Percentiles rank a stretch among this genome's conserved stretches.
phyloP scores from a whole-genome alignment of 495 filamentous ascomycete species.

The Aspergillus saccharolyticus region DNA sequence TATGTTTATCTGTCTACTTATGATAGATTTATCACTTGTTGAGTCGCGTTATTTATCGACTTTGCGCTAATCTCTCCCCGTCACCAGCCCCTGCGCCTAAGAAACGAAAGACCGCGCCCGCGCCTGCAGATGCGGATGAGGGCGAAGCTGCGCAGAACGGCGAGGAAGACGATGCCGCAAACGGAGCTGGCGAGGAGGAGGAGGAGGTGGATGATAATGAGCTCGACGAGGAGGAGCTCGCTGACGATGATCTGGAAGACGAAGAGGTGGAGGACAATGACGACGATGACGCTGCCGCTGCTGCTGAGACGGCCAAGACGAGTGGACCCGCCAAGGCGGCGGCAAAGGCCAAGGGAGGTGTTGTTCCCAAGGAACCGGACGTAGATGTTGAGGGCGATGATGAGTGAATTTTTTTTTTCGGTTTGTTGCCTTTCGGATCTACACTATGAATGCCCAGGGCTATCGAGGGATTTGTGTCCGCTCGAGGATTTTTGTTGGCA shows the following conservation, averaged over 20 bases:
- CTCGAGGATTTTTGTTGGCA: too few species aligned
- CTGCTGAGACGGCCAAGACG: conserved; percentile 30
- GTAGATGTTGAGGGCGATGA: conserved; percentile 40
- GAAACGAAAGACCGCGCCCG: conserved; percentile 22
- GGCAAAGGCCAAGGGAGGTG: conserved; percentile 37
- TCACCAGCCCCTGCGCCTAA: conserved; percentile 23
- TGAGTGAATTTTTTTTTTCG: background rate
- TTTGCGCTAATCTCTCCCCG: background rate
- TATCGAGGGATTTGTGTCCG: too few species aligned
- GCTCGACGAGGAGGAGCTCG: conserved; percentile 32
- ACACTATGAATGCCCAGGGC: too few species aligned
- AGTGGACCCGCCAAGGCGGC: conserved; percentile 42
- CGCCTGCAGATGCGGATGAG: conserved; percentile 21
- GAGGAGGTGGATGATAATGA: conserved; percentile 32
- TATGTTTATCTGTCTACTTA: too few species aligned
- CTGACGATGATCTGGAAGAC: conserved; percentile 26
- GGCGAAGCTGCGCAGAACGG: conserved; percentile 28
- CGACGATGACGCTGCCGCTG: conserved; percentile 23
- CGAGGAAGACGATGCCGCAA: conserved; percentile 17
- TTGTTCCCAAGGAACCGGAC: conserved; percentile 46
- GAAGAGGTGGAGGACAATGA: conserved; percentile 27
- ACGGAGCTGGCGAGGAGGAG: conserved; percentile 24
- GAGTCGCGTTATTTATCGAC: too few species aligned
- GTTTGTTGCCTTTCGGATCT: too few species aligned
- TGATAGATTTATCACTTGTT: too few species aligned